Evolutionary conservation across 306 rosid species (phyloP).

Genomic region (Trifolium fragiferum): DNA sequence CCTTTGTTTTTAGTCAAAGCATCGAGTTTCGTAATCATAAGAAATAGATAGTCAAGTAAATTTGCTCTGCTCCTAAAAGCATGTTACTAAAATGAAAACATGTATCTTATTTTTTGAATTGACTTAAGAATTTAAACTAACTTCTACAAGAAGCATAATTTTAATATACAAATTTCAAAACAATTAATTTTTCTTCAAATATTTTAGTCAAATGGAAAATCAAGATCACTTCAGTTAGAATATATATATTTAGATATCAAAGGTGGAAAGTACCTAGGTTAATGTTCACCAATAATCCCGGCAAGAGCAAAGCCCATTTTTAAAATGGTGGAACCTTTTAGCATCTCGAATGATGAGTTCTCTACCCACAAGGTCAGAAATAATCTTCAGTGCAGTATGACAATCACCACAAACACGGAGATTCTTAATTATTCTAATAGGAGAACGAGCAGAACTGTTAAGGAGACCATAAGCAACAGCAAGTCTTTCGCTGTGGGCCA

Average conservation of each 20-base stretch:
- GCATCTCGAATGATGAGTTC: slow-evolving; percentile 32
- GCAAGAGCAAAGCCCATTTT: slow-evolving; percentile 53
- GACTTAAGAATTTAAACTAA: background rate
- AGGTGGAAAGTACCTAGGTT: slow-evolving; percentile 41
- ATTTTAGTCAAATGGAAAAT: background rate
- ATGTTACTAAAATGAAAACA: slow-evolving; percentile 5
- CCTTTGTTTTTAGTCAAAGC: background rate
- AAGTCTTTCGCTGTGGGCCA: slow-evolving; percentile 85
- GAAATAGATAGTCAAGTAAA: background rate
- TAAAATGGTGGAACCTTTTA: slow-evolving; percentile 46
- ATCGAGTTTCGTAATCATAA: background rate
- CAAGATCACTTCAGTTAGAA: background rate
- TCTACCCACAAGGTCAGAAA: slow-evolving; percentile 30
- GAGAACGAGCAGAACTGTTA: slow-evolving; percentile 63
- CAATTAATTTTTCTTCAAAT: background rate
- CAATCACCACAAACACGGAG: slow-evolving; percentile 28
- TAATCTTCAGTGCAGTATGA: slow-evolving; percentile 29
- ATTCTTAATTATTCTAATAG: slow-evolving; percentile 66
- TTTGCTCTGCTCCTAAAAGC: background rate
- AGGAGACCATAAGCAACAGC: slow-evolving; percentile 79
- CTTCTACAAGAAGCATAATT: background rate
- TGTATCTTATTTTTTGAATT: background rate
- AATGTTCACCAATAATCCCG: slow-evolving; percentile 56
- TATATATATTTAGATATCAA: background rate
- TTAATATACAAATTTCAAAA: background rate